Evolutionary conservation across 164 flowering plant genomes (phyloP).

Genomic region (Nelumbo lutea): DNA sequence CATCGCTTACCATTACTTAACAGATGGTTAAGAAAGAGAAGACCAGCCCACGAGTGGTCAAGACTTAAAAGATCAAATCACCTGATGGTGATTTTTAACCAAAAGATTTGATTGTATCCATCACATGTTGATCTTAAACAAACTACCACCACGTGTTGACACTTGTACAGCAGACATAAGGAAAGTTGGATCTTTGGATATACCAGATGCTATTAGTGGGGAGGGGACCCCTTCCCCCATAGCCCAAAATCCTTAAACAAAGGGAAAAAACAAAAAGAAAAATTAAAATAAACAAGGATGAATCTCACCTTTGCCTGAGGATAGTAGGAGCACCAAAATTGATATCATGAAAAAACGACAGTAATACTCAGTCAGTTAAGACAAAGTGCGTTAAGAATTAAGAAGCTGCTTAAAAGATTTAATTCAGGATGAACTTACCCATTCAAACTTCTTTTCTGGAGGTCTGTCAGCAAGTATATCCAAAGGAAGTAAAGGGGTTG

Average conservation of each 20-base stretch:
- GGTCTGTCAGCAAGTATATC: conserved; percentile 83
- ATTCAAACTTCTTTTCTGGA: conserved; percentile 74
- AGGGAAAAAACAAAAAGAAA: background rate
- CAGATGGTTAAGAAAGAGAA: no score
- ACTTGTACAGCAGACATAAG: background rate
- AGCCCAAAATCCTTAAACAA: no score
- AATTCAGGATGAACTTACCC: conserved; percentile 37
- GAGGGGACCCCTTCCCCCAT: no score
- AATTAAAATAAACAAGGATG: background rate
- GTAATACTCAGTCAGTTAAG: conserved; percentile 8
- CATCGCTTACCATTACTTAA: no score
- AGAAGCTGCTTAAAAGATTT: background rate
- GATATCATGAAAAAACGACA: conserved; percentile 4
- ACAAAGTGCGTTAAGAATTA: background rate
- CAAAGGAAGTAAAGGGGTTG: conserved; percentile 72
- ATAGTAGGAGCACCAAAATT: conserved; percentile 15
- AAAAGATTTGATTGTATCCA: background rate
- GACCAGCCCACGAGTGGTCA: no score
- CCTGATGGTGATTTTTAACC: no score
- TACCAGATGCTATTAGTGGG: no score
- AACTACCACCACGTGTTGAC: background rate
- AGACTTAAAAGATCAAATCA: no score
- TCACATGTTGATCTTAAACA: background rate
- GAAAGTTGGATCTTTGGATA: background rate
- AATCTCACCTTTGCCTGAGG: conserved; percentile 74